Evolutionary conservation across 257 asterid species (phyloP).

Genomic region (Solanum corneliomulleri): DNA sequence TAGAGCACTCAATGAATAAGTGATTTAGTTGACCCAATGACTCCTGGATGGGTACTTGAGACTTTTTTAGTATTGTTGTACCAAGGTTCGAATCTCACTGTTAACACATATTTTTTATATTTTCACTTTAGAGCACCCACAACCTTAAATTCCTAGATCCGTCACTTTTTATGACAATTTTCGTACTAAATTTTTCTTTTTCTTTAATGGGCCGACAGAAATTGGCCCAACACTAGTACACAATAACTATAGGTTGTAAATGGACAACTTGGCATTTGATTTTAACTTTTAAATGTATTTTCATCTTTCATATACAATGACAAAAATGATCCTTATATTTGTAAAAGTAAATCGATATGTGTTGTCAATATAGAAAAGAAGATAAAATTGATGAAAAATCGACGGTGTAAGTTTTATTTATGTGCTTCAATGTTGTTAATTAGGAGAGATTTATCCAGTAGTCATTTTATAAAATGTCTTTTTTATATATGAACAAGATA

Average conservation of each 20-base stretch:
- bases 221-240: background rate
- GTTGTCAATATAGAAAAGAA: background rate
- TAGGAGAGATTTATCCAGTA: background rate
- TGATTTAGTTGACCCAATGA: too few relatives aligned
- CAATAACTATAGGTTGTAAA: background rate
- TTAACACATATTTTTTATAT: too few relatives aligned
- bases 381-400: background rate
- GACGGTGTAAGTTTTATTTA: background rate
- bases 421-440: background rate
- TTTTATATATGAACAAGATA: too few relatives aligned
- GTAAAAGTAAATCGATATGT: too few relatives aligned
- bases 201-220: background rate
- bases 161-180: fast-evolving
- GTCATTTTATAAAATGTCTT: background rate
- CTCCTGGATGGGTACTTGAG: too few relatives aligned
- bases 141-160: too few relatives aligned
- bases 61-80: too few relatives aligned
- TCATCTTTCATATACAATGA: background rate
- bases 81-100: too few relatives aligned
- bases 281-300: background rate
- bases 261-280: background rate
- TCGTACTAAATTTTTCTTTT: background rate
- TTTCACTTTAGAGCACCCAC: too few relatives aligned
- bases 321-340: background rate
- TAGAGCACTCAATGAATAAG: too few relatives aligned